A percentile compares a stretch with the other conserved stretches of the same genome.
phyloP scores from a whole-genome alignment of 164 flowering plant species.

The Akebia trifoliata region DNA sequence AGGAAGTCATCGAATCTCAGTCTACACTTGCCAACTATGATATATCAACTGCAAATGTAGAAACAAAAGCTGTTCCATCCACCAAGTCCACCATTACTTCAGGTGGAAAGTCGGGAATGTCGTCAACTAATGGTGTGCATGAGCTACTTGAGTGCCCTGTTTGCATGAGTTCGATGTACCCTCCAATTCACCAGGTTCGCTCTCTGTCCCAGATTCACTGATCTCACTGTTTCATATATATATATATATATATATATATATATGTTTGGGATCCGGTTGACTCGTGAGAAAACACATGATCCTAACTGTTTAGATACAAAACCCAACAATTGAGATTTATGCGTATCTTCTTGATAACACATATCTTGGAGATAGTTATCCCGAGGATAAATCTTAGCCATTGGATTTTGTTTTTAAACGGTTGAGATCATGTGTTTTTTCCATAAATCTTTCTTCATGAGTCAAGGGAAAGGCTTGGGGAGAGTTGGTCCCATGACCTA shows the following conservation, averaged over 20 bases:
- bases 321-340: too few species aligned
- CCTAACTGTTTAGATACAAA: too few species aligned
- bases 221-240: background rate
- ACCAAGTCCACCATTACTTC: constrained; percentile 22
- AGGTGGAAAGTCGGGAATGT: constrained; percentile 38
- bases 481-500: too few species aligned
- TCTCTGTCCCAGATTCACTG: background rate
- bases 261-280: background rate
- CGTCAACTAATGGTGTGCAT: constrained; percentile 55
- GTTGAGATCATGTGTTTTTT: too few species aligned
- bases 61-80: constrained; percentile 15
- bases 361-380: too few species aligned
- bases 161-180: constrained; percentile 61
- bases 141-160: constrained; percentile 75
- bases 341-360: too few species aligned
- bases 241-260: background rate
- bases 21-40: constrained; percentile 33
- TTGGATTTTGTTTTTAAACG: too few species aligned
- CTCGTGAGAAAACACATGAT: too few species aligned
- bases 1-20: constrained; percentile 47
- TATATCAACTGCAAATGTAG: constrained; percentile 25
- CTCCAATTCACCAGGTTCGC: constrained; percentile 75
- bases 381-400: too few species aligned
- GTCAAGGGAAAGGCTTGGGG: too few species aligned
- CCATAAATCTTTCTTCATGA: too few species aligned